Evolutionary conservation across 148 eudicot species (phyloP), one percentile per base, ranked within the genome.

Genomic region (Spergularia bocconei): DNA sequence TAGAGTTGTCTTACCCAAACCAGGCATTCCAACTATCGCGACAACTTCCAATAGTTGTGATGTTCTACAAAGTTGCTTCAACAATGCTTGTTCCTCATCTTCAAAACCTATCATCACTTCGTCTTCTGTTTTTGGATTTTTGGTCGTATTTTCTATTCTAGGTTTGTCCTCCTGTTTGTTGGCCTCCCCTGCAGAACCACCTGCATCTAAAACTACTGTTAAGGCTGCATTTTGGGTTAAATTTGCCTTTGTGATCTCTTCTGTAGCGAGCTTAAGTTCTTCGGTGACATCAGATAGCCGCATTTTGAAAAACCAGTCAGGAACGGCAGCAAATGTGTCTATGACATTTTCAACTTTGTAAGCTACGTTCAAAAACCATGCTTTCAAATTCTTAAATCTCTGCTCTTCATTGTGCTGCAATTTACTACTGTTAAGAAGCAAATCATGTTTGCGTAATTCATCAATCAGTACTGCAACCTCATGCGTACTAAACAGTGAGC

Each of bases 251-350:
- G 50, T 3, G 54, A n/a, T 41, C 70, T 41, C 70, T 66, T 66
- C 53, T 44, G n/a, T 66, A 53, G 44, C 7, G 23, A 44, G 12
- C 53, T 19, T n/a, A 66, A 66, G 13, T 53, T 66, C 53, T 44
- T 66, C 53, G 3, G 15, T 66, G 57, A 67, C n/a, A 50, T 23
- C 56, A 19, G 56, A 9, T 15, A 67, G 10, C 11, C 53, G 36
- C 71, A 67, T 67, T 50, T n/a, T 47, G 56, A 67, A 67, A 67
- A 19, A 67, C 71, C 71, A 67, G 19, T 48, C 55, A 19, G 55
- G 71, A 8, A 67, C 29, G 14, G 11, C 56, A 2, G 11, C 56
- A 48, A 21, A 67, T 9, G 33, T 67, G 71, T 50, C n/a, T n/a
- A n/a, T n/a, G 55, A 67, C 17, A 47, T 48, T 47, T 48, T 67